A percentile compares a stretch with the other conserved stretches of the same genome.
Evolutionary conservation across 441 rosid genomes (phyloP).

Genomic region (Biscutella laevigata): DNA sequence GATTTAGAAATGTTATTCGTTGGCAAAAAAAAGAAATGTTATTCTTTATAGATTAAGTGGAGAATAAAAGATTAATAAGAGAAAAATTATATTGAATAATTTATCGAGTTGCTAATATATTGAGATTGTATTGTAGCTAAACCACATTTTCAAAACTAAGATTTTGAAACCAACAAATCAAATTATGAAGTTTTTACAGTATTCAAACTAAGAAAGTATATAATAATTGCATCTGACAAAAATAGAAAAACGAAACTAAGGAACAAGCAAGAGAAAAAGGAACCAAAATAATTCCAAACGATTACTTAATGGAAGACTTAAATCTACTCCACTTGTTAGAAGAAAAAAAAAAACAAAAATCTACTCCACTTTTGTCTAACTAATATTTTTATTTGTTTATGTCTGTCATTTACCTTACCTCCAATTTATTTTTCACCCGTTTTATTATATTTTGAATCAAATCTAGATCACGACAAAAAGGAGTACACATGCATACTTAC

Average conservation of each 20-base stretch:
- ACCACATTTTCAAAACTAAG: no score
- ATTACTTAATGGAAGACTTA: neutral
- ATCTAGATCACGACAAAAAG: neutral
- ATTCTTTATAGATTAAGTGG: no score
- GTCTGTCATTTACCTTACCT: neutral
- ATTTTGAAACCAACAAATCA: no score
- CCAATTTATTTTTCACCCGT: neutral
- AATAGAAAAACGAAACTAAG: neutral
- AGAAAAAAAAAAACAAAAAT: no score
- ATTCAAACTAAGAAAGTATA: neutral
- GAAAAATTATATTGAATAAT: no score
- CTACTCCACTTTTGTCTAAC: neutral
- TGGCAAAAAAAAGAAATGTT: no score
- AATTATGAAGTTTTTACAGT: no score
- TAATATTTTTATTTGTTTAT: neutral
- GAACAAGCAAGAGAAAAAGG: conserved; percentile 7
- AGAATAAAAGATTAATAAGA: no score
- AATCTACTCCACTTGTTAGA: conserved; percentile 17
- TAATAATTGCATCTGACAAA: neutral
- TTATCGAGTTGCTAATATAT: no score
- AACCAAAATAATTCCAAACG: conserved; percentile 21
- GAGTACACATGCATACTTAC: no score
- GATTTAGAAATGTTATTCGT: no score
- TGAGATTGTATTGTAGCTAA: no score
- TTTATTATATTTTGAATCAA: neutral